phyloP scores from a whole-genome alignment of 371 early-diverging fungal species.

The Apophysomyces sp. region DNA sequence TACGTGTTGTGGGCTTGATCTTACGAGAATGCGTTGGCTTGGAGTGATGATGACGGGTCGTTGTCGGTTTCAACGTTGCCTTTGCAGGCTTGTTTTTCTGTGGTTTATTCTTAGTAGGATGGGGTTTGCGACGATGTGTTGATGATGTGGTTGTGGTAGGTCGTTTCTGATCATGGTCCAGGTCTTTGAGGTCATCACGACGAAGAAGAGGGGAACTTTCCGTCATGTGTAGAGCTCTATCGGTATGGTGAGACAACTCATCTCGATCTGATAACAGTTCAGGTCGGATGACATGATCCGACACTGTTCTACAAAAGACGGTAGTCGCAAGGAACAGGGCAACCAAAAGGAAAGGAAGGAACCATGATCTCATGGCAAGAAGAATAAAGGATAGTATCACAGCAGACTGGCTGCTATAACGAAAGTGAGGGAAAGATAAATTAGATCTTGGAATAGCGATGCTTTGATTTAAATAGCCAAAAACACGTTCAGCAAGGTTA shows the following conservation, averaged over 20 bases:
- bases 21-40: no score
- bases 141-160: background rate
- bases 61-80: no score
- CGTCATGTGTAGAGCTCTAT: no score
- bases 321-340: background rate
- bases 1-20: background rate
- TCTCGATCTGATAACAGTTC: background rate
- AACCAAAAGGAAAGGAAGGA: background rate
- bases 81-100: no score
- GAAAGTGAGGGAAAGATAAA: background rate
- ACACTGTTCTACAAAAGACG: background rate
- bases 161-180: no score
- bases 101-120: conserved; percentile 9
- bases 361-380: background rate
- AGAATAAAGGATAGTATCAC: no score
- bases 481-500: background rate
- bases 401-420: background rate
- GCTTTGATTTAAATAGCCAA: background rate
- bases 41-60: no score
- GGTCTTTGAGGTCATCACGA: no score
- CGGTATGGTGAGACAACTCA: no score
- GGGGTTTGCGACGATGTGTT: background rate
- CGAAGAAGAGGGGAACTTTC: no score
- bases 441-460: background rate
- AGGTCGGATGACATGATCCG: background rate